These are phyloP conservation scores for Fusarium devonianum DNA, from an alignment of 2,329 filamentous ascomycete species.

Conservation along the genomic window DNA sequence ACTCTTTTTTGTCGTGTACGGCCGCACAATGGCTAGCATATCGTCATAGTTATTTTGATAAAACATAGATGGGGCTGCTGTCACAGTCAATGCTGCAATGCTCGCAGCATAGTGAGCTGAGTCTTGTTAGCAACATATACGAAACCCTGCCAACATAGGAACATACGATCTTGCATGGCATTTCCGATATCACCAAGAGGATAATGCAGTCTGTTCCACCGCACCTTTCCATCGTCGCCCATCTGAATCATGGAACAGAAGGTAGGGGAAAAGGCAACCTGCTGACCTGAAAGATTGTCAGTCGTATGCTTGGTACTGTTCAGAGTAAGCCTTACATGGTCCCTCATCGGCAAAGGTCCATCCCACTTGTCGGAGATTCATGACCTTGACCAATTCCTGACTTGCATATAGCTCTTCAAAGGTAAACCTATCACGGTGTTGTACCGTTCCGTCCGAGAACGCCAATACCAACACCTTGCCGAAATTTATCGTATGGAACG, in stretches of 20 bases:
- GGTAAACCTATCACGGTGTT: constrained; percentile 78
- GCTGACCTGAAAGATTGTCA: constrained; percentile 55
- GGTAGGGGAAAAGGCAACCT: constrained; percentile 68
- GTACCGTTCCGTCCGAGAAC: constrained; percentile 81
- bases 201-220: constrained; percentile 65
- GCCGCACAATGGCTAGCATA: constrained; percentile 72
- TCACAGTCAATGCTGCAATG: constrained; percentile 66
- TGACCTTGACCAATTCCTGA: constrained; percentile 69
- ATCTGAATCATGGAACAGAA: constrained; percentile 65
- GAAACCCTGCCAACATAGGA: no score
- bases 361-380: constrained; percentile 76
- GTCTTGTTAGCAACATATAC: constrained; percentile 17
- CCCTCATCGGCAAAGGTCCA: constrained; percentile 74
- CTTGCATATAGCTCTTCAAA: constrained; percentile 74
- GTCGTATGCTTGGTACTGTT: not conserved
- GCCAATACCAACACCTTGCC: constrained; percentile 75
- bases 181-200: constrained; percentile 56
- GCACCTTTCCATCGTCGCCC: constrained; percentile 64
- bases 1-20: constrained; percentile 49
- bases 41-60: constrained; percentile 69
- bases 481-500: constrained; percentile 71
- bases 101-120: constrained; percentile 63
- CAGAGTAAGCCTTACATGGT: constrained; percentile 60
- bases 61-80: constrained; percentile 55
- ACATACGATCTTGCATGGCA: constrained; percentile 57